Percentiles rank a stretch among this genome's conserved stretches.
These are phyloP conservation scores for Salvia rosmarinus DNA, from an alignment of 257 asterid genomes.

Conservation along the genomic window DNA sequence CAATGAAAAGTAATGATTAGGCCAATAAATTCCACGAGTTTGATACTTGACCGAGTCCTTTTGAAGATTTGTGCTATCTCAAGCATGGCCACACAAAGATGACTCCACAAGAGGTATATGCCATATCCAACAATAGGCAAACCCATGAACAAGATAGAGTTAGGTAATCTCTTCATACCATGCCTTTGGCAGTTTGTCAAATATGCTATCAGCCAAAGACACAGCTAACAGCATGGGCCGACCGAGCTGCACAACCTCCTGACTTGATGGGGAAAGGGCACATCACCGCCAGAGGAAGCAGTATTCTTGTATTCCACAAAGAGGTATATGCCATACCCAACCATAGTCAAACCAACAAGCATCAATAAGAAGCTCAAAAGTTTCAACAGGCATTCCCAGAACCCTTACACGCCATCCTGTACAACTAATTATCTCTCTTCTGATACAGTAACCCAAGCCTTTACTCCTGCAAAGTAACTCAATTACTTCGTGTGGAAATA, in stretches of 20 bases:
- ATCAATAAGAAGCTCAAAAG: conserved; percentile 73
- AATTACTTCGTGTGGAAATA: background rate
- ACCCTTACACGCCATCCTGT: conserved; percentile 80
- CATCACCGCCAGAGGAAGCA: conserved; percentile 51
- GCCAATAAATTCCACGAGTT: background rate
- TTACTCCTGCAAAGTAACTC: conserved; percentile 26
- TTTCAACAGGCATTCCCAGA: conserved; percentile 82
- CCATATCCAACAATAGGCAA: background rate
- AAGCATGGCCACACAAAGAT: background rate
- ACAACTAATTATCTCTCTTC: conserved; percentile 10
- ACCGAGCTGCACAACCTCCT: conserved; percentile 65
- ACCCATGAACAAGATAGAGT: background rate
- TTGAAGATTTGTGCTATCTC: conserved; percentile 1
- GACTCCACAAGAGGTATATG: background rate
- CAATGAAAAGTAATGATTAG: background rate
- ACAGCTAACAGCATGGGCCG: conserved; percentile 89
- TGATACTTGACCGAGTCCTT: conserved; percentile 12
- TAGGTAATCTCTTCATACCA: conserved; percentile 52
- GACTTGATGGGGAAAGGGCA: conserved; percentile 52
- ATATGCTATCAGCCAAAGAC: conserved; percentile 62
- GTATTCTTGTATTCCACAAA: conserved; percentile 71
- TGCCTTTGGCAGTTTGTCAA: conserved; percentile 92
- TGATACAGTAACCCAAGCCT: conserved; percentile 23
- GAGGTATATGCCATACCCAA: conserved; percentile 86
- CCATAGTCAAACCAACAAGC: conserved; percentile 79